phyloP scores from a whole-genome alignment of 164 flowering plant genomes.

The Magnolia officinalis region DNA sequence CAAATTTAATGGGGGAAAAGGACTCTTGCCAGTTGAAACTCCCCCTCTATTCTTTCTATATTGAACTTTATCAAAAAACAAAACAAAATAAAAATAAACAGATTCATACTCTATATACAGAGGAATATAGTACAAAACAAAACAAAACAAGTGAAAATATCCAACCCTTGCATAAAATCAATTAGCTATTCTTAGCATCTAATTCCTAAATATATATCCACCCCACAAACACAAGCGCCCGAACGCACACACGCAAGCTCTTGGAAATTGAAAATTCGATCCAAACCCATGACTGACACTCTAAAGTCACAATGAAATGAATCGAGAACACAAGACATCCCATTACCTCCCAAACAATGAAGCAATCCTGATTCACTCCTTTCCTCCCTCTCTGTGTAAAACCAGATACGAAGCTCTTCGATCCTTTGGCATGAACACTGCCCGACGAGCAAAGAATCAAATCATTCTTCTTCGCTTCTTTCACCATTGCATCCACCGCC shows the following conservation, averaged over 20 bases:
- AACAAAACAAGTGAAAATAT: too few species aligned
- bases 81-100: too few species aligned
- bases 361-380: conserved; percentile 88
- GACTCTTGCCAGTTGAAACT: too few species aligned
- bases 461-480: conserved; percentile 75
- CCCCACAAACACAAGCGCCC: too few species aligned
- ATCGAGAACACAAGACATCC: background rate
- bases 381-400: conserved; percentile 71
- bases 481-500: conserved; percentile 57
- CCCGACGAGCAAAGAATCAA: conserved; percentile 63
- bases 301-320: background rate
- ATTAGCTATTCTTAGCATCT: too few species aligned
- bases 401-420: conserved; percentile 57
- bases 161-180: too few species aligned
- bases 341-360: conserved; percentile 87
- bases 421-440: conserved; percentile 41
- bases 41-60: too few species aligned
- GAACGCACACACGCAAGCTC: background rate
- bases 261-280: background rate
- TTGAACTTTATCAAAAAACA: too few species aligned
- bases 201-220: too few species aligned
- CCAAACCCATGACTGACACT: background rate
- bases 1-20: too few species aligned
- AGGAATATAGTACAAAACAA: too few species aligned
- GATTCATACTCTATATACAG: too few species aligned